phyloP scores from a whole-genome alignment of 177 flowering plant genomes.

The Vitis hybrid region DNA sequence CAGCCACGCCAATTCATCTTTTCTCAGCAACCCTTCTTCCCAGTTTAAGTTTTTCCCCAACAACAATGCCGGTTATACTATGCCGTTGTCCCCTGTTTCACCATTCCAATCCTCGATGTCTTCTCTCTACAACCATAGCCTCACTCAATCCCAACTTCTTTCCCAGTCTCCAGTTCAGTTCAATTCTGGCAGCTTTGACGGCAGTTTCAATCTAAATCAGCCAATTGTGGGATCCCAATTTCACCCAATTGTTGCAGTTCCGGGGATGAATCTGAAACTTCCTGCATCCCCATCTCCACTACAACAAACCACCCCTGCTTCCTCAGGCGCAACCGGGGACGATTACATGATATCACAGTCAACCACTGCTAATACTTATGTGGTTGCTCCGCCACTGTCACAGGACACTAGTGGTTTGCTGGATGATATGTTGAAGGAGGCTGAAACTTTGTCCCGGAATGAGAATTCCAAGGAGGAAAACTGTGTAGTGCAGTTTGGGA shows the following conservation, averaged over 20 bases:
- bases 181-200: neutral
- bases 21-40: neutral
- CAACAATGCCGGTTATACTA: conserved; percentile 1
- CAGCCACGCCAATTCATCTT: neutral
- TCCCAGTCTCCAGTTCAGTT: neutral
- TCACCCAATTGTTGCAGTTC: neutral
- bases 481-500: neutral
- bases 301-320: conserved; percentile 9
- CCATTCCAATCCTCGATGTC: neutral
- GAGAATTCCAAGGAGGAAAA: conserved; percentile 3
- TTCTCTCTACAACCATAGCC: neutral
- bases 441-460: conserved; percentile 18
- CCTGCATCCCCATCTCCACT: conserved; percentile 44
- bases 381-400: neutral
- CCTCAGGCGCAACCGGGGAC: conserved; percentile 12
- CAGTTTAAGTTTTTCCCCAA: conserved; percentile 10
- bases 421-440: conserved; percentile 38
- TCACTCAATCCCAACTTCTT: neutral
- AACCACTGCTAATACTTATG: neutral
- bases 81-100: conserved; percentile 16
- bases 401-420: conserved; percentile 33
- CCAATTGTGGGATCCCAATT: conserved; percentile 9
- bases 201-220: conserved; percentile 9
- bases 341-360: neutral
- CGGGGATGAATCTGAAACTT: conserved; percentile 22